Conservation (phyloP, 169 alveolate species). For the Toxoplasma gondii region DNA sequence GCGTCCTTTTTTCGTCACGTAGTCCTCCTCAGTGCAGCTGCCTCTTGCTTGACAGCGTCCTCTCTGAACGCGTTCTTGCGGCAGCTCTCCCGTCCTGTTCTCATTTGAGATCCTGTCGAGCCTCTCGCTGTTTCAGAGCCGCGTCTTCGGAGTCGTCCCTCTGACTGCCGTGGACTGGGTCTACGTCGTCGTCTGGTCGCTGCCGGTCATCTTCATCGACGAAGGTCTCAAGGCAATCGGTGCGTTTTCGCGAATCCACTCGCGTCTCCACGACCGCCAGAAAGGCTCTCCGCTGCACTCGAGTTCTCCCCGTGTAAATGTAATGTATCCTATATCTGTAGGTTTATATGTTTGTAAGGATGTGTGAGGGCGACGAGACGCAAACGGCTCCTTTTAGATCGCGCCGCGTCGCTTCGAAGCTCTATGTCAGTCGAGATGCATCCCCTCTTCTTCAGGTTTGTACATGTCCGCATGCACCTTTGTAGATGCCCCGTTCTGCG, state of each 20-base stretch:
- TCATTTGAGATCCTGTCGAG: neutral
- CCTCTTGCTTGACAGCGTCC: no score
- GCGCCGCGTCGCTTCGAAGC: no score
- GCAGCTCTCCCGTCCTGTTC: no score
- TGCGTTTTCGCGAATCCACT: neutral
- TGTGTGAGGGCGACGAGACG: no score
- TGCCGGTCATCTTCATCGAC: conserved; percentile 97
- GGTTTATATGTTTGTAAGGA: neutral
- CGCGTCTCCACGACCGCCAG: no score
- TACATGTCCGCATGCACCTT: no score
- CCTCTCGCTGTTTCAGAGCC: conserved; percentile 50
- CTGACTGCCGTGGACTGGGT: conserved; percentile 93
- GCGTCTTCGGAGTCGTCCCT: conserved; percentile 93
- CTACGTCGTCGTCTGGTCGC: conserved; percentile 93
- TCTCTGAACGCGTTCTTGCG: neutral
- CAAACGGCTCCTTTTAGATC: no score
- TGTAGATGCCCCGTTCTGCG: no score
- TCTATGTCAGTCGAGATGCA: no score
- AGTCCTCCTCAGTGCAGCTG: no score
- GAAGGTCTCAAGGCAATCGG: conserved; percentile 95
- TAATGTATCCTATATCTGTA: neutral
- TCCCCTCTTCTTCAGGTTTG: no score
- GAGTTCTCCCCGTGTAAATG: neutral
- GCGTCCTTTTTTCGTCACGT: neutral
- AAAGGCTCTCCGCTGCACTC: no score